Percentiles rank a stretch among this genome's conserved stretches.
Conservation (phyloP, 2,329 filamentous ascomycete species). For the Colletotrichum siamense region DNA sequence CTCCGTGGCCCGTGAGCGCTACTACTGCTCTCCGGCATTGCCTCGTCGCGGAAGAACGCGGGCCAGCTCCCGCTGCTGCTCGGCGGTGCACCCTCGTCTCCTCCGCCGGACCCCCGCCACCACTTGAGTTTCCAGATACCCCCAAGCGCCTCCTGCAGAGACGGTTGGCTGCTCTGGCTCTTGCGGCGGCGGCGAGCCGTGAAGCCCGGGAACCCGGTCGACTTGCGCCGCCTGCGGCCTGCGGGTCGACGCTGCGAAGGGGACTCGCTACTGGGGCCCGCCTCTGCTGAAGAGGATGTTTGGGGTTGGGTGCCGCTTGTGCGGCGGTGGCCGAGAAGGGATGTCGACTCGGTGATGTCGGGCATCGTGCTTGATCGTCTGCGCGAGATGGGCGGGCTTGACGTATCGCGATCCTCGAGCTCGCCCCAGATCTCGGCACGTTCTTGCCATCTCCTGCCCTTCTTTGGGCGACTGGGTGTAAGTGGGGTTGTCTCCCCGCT, state of each 20-base stretch:
- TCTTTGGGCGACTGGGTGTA: conserved; percentile 49
- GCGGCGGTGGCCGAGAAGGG: conserved; percentile 35
- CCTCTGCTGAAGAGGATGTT: conserved; percentile 25
- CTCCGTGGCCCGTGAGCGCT: background rate
- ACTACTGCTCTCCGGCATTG: conserved; percentile 12
- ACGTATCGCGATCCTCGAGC: conserved; percentile 73
- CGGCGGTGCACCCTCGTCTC: conserved; percentile 24
- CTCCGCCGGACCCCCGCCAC: conserved; percentile 44
- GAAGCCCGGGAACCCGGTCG: conserved; percentile 67
- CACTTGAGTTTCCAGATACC: conserved; percentile 62
- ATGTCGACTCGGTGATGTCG: conserved; percentile 42
- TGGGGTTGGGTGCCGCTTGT: conserved; percentile 25
- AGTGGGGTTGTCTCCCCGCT: conserved; percentile 43
- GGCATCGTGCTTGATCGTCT: conserved; percentile 57
- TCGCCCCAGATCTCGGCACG: conserved; percentile 87
- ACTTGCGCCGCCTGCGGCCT: conserved; percentile 57
- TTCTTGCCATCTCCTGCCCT: conserved; percentile 64
- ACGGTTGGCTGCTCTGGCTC: conserved; percentile 40
- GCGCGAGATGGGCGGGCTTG: conserved; percentile 43
- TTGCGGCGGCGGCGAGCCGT: conserved; percentile 54
- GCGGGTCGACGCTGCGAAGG: conserved; percentile 24
- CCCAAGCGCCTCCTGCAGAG: conserved; percentile 55
- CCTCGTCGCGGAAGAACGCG: conserved; percentile 26
- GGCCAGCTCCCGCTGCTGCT: conserved; percentile 13
- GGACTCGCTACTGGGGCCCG: conserved; percentile 24